Evolutionary conservation across 225 moss, liverwort and hornwort species (phyloP), one percentile per base, ranked within the genome.

Genomic region (Ulota crispa): DNA sequence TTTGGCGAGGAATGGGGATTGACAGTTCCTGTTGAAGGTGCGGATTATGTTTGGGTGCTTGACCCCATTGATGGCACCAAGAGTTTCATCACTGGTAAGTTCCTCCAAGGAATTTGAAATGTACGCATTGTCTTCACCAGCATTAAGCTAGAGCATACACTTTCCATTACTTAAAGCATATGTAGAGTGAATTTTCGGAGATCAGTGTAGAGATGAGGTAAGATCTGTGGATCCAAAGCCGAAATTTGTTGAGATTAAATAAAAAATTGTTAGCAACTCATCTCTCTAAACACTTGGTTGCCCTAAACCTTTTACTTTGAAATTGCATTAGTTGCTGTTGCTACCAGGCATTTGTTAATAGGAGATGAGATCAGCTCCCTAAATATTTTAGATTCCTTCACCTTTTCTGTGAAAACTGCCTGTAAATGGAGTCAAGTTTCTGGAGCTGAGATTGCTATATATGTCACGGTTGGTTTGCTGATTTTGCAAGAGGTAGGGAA

Each of bases 61-160:
- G 97, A 97, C 68, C 97, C 97, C 66, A 97, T 97, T 55, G 97
- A 97, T 80, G 97, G 97, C 86, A 97, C 97, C 13, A 97, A 97
- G 79, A 97, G 97, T 83, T 97, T 97, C 80, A 95, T 97, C 64
- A 97, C 95, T 84, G 97, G 97, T 95, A 67, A 68, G 84, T 55
- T 67, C 31, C 34, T 64, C 13, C 14, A 64, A 62, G 14, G 42
- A 28, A 43, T 76, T 73, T 26, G 5, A 2, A 54, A 37, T 57
- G 0, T 77, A n/a, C n/a, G n/a, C 70, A 57, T 26, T 54, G 6
- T 23, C 47, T 50, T 50, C 47, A 26, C 63, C 65, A 57, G 23
- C 24, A 43, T 28, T 27, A 28, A 23, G 15, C n/a, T 47, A 8
- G 7, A 20, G 43, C 2, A 62, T 23, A 62, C 43, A n/a, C n/a